phyloP scores from a whole-genome alignment of 441 rosid species.

The Gossypium schwendimanii region DNA sequence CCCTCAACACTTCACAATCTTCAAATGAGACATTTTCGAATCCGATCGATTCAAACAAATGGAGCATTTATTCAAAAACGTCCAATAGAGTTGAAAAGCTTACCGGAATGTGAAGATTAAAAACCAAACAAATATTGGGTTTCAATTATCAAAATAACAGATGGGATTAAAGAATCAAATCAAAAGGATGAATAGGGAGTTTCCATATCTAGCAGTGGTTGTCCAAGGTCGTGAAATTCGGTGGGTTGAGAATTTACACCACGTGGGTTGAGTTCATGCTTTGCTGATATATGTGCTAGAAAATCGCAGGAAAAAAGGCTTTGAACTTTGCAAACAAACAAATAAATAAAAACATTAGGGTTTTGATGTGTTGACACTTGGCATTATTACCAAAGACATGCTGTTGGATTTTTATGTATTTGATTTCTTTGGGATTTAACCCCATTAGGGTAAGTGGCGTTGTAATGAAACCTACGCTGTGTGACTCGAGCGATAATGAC shows the following conservation, averaged over 20 bases:
- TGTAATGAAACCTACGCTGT: too few relatives aligned
- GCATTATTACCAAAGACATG: background rate
- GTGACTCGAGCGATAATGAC: too few relatives aligned
- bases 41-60: background rate
- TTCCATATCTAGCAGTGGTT: background rate
- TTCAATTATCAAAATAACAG: background rate
- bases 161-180: background rate
- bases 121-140: too few relatives aligned
- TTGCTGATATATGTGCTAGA: background rate
- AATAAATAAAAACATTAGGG: background rate
- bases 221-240: background rate
- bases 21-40: background rate
- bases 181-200: background rate
- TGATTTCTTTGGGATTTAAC: background rate
- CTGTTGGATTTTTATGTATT: background rate
- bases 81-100: background rate
- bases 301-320: background rate
- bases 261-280: conserved; percentile 1
- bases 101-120: background rate
- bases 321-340: background rate
- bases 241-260: background rate
- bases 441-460: too few relatives aligned
- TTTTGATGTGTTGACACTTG: background rate
- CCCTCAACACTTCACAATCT: background rate
- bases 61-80: background rate